Evolutionary conservation across 768 basidiomycete genomes (phyloP), one percentile per base, ranked within the genome.

Genomic region (Mycena filopes): DNA sequence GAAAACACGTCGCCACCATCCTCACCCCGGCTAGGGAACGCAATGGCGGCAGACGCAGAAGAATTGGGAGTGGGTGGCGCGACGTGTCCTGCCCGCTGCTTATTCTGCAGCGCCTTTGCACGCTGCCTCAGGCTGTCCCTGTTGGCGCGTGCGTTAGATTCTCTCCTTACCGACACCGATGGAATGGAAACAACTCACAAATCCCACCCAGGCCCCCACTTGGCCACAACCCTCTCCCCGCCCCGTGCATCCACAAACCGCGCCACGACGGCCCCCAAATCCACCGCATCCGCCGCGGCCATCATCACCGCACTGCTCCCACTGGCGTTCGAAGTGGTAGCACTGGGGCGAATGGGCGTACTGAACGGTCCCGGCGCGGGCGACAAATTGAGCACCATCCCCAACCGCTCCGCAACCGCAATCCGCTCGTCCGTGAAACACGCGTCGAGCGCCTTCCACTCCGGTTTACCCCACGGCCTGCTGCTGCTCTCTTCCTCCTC

Each of bases 391-490:
- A 36, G 58, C 57, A 68, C 62, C 53, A 70, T 41, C 63, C 73
- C 68, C 67, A 73, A 43, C 10, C 63, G 60, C 20, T 46, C 75
- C 3, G 82, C 87, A 48, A 86, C 68, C 3, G 83, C 81, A 16
- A 91, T 75, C 33, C 91, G 81, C 73, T 90, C 87, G 56, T 92
- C 90, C 13, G 90, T 89, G 66, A 94, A 90, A 71, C 91, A 93
- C 25, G 85, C 86, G 75, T 95, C 94, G 51, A 96, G 80, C 50
- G 81, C 72, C 74, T 91, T 94, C 94, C 94, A 96, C 55, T 94
- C 91, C 23, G 86, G 85, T 71, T 89, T 90, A 4, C 83, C 81
- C 94, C 94, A 96, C 42, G 31, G 76, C 78, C 20, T 75, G 72
- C 53, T 15, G 38, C 9, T 74, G 66, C 23, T 43, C 57, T 43